Base-by-base conservation (phyloP, 1,139 yeast species). In the Taphrina populina region DNA sequence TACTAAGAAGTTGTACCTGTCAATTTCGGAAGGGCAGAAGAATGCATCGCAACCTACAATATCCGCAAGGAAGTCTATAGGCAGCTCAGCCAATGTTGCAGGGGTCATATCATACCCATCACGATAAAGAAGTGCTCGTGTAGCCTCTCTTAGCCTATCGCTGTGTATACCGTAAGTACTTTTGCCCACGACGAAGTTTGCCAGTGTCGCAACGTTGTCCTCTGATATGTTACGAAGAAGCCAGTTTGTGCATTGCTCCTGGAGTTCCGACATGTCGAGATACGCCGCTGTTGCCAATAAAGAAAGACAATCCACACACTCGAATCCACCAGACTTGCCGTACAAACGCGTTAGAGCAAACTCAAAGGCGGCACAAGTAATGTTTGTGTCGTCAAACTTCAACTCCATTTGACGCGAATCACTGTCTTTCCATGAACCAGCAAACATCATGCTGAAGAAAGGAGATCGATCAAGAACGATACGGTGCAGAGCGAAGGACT, bases 1-100 rank as follows among this genome's bases (percentile, higher is more conserved):
- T 23, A 75, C 70, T 4, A 74, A 68, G 60, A 77, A 76, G 17
- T 73, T 61, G 43, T 78, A 76, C 51, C 82, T 66, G 45, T 76
- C 80, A 78, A 79, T 76, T 63, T 78, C 82, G 1, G 72, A 70
- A 0, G 78, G 77, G 3, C 77, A 77, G 63, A 73, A 78, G 59
- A 78, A 78, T 13, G 74, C 75, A 60, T 78, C 80, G 17, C 73
- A 69, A 0, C 75, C 73, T 4, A 77, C 69, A 3, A 76, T 75
- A 23, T 73, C 74, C 0, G 74, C 71, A 17, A 76, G 69, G 8
- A 77, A 65, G 1, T 68, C 62, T 0, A 65, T 65, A 0, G 81
- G 80, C n/a, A 78, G 68, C 0, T 69, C 72, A 55, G 71, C 74
- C 80, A 81, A 76, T 4, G 64, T 63, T n/a, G 66, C 67, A 3